Percentiles rank a stretch among this genome's conserved stretches.
Evolutionary conservation across 768 basidiomycete genomes (phyloP).

Genomic region (Clavulina sp.): DNA sequence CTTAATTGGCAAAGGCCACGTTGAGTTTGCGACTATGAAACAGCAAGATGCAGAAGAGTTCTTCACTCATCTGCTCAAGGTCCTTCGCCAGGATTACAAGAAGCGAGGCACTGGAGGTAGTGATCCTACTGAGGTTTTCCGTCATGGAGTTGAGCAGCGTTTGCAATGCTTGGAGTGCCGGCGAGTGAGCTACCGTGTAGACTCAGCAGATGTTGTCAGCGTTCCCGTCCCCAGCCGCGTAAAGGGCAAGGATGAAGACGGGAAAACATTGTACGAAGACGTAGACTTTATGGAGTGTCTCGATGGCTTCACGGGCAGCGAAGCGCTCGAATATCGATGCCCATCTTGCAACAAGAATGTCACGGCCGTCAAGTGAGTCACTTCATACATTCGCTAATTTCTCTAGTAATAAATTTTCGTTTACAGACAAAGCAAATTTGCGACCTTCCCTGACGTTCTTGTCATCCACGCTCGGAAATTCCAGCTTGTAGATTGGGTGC

Average conservation of each 20-base stretch:
- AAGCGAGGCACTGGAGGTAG: constrained; percentile 22
- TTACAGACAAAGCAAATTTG: constrained; percentile 51
- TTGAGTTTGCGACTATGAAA: constrained; percentile 88
- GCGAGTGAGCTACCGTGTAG: constrained; percentile 67
- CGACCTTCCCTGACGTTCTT: constrained; percentile 76
- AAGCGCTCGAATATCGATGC: constrained; percentile 67
- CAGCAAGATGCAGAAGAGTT: constrained; percentile 98
- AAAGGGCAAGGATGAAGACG: constrained; percentile 34
- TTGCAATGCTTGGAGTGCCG: constrained; percentile 66
- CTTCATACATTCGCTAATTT: neutral
- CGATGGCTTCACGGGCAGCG: constrained; percentile 35
- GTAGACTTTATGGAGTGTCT: constrained; percentile 48
- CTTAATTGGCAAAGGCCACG: constrained; percentile 80
- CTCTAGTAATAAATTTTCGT: neutral
- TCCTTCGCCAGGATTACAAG: constrained; percentile 47
- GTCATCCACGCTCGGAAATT: constrained; percentile 88
- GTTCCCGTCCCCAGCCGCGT: constrained; percentile 56
- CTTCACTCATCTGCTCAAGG: constrained; percentile 59
- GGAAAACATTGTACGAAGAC: constrained; percentile 42
- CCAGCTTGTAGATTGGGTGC: constrained; percentile 92
- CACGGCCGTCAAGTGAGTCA: constrained; percentile 49
- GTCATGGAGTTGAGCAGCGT: constrained; percentile 72
- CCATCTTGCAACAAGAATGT: constrained; percentile 53
- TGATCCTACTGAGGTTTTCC: constrained; percentile 62
- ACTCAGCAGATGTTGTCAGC: constrained; percentile 59